Evolutionary conservation across 805 yeast species (phyloP).

Genomic region (Schwanniomyces polymorphus): DNA sequence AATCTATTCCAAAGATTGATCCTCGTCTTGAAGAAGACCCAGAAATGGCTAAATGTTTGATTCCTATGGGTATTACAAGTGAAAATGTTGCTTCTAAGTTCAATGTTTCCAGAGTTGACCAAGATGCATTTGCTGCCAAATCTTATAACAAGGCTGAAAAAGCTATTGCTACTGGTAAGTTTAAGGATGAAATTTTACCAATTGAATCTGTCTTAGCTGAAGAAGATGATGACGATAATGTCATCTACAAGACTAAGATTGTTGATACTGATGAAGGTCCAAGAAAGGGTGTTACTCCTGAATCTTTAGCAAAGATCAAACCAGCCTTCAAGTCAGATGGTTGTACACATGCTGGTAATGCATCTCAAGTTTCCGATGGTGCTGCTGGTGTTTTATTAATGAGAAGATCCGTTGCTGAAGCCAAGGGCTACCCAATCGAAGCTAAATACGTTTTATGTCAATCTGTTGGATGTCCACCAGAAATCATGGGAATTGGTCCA

Average conservation of each 20-base stretch:
- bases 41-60: conserved; percentile 62
- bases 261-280: conserved; percentile 87
- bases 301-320: conserved; percentile 67
- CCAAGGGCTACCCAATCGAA: conserved; percentile 65
- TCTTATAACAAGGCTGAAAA: conserved; percentile 83
- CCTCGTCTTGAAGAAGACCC: conserved; percentile 28
- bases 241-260: conserved; percentile 36
- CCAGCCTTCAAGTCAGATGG: conserved; percentile 90
- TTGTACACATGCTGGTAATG: conserved; percentile 91
- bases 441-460: conserved; percentile 81
- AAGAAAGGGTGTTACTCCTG: conserved; percentile 80
- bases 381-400: conserved; percentile 87
- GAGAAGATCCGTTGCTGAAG: conserved; percentile 82
- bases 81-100: conserved; percentile 82
- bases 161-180: conserved; percentile 71
- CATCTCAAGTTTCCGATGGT: conserved; percentile 95
- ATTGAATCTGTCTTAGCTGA: conserved; percentile 59
- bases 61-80: conserved; percentile 96
- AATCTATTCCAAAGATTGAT: conserved; percentile 56
- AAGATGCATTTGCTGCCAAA: conserved; percentile 85
- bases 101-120: conserved; percentile 63
- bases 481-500: conserved; percentile 97
- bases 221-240: conserved; percentile 60
- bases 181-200: conserved; percentile 88
- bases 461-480: conserved; percentile 93